A percentile compares a stretch with the other conserved stretches of the same genome.
phyloP scores from a whole-genome alignment of 768 basidiomycete genomes.

The Wakefieldia striispora region DNA sequence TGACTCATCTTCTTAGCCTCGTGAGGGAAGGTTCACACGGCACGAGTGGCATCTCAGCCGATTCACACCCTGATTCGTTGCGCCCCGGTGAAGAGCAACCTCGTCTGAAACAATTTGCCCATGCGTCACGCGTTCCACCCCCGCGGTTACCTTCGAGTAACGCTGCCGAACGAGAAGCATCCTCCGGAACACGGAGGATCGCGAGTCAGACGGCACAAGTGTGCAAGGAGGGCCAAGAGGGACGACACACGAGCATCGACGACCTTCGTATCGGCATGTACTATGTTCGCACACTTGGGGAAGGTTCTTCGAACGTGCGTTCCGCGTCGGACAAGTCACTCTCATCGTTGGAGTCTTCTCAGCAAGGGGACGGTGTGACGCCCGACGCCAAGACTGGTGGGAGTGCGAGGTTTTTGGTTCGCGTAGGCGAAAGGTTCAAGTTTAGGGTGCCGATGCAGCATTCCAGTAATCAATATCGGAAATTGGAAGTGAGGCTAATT shows the following conservation, averaged over 20 bases:
- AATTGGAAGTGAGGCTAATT: conserved; percentile 47
- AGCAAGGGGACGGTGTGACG: conserved; percentile 32
- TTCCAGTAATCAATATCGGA: conserved; percentile 28
- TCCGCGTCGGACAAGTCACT: conserved; percentile 47
- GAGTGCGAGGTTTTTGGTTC: conserved; percentile 45
- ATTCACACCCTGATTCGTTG: conserved; percentile 32
- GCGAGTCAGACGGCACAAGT: conserved; percentile 68
- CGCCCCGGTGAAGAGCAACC: conserved; percentile 42
- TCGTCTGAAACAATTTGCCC: conserved; percentile 70
- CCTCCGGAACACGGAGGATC: conserved; percentile 40
- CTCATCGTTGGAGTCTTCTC: conserved; percentile 62
- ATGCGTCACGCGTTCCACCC: conserved; percentile 62
- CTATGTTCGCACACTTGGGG: conserved; percentile 69
- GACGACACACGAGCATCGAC: conserved; percentile 48
- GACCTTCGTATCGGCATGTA: conserved; percentile 68
- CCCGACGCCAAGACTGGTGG: conserved; percentile 12
- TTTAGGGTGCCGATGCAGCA: conserved; percentile 49
- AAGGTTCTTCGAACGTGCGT: conserved; percentile 36
- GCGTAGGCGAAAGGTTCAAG: conserved; percentile 57
- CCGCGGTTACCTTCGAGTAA: conserved; percentile 44
- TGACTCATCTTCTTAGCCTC: conserved; percentile 35
- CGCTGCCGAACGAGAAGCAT: conserved; percentile 15
- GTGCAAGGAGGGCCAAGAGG: conserved; percentile 36
- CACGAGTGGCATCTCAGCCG: conserved; percentile 35
- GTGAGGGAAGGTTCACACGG: conserved; percentile 54